Evolutionary conservation across 2,329 filamentous ascomycete genomes (phyloP).

Genomic region (Fusarium lateritium): DNA sequence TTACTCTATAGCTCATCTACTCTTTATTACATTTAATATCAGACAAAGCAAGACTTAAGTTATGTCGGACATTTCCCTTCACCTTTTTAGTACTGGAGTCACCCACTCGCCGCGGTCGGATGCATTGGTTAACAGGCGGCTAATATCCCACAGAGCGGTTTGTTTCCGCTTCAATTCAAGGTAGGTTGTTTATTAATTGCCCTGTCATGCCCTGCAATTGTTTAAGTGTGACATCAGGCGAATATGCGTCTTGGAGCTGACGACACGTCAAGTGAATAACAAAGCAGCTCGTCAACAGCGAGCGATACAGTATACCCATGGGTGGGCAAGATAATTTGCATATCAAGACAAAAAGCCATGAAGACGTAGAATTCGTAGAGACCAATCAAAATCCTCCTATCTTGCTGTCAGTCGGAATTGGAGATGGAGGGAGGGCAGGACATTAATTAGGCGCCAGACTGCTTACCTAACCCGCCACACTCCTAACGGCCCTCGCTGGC

Average conservation of each 20-base stretch:
- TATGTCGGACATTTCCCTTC: no score
- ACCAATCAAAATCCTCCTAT: slow-evolving; percentile 6
- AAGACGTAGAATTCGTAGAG: not conserved
- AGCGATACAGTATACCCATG: not conserved
- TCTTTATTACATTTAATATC: no score
- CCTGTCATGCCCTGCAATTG: slow-evolving; percentile 30
- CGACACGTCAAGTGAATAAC: not conserved
- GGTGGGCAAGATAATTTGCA: not conserved
- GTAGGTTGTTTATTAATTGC: slow-evolving; percentile 19
- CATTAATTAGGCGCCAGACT: slow-evolving; percentile 6
- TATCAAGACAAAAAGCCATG: not conserved
- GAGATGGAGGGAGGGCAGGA: slow-evolving; percentile 10
- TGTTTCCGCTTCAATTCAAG: slow-evolving; percentile 30
- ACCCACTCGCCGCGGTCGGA: slow-evolving; percentile 13
- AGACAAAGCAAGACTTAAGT: no score
- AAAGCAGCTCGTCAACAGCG: not conserved
- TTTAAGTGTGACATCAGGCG: slow-evolving; percentile 32
- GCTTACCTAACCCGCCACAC: slow-evolving; percentile 33
- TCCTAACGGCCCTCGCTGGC: slow-evolving; percentile 42
- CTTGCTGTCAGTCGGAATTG: slow-evolving; percentile 25
- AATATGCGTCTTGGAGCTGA: slow-evolving; percentile 3
- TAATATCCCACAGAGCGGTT: slow-evolving; percentile 32
- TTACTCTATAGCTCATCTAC: no score
- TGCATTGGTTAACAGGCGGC: slow-evolving; percentile 9
- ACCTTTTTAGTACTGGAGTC: not conserved